Evolutionary conservation across 2,329 filamentous ascomycete genomes (phyloP).

Genomic region (Diaporthe aspalathi): DNA sequence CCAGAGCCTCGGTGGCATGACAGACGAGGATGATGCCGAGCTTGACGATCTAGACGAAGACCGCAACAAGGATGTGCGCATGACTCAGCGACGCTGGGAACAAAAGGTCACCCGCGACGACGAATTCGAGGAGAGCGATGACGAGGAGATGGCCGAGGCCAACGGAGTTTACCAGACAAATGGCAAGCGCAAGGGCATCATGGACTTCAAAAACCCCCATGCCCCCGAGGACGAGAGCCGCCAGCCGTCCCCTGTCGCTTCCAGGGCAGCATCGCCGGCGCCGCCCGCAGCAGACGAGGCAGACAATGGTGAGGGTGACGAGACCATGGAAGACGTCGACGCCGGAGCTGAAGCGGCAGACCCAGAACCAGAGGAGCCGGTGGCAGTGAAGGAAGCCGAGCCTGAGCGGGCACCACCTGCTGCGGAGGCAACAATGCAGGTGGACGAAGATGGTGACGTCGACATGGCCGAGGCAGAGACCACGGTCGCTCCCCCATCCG

Average conservation of each 20-base stretch:
- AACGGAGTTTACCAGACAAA: constrained; percentile 75
- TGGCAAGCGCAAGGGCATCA: constrained; percentile 62
- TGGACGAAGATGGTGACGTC: constrained; percentile 62
- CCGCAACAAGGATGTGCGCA: constrained; percentile 83
- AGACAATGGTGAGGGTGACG: constrained; percentile 31
- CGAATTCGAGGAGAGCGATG: constrained; percentile 89
- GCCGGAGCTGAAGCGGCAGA: constrained; percentile 46
- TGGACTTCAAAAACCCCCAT: constrained; percentile 61
- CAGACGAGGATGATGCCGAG: constrained; percentile 75
- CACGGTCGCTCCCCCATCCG: neutral
- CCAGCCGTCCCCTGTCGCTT: constrained; percentile 38
- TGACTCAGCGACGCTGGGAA: constrained; percentile 86
- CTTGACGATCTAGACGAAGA: constrained; percentile 82
- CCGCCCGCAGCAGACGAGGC: neutral
- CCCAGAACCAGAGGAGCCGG: constrained; percentile 42
- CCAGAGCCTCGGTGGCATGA: constrained; percentile 68
- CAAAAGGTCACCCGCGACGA: constrained; percentile 80
- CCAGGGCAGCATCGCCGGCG: constrained; percentile 37
- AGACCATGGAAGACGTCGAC: constrained; percentile 45
- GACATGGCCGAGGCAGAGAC: constrained; percentile 56
- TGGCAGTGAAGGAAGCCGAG: constrained; percentile 38
- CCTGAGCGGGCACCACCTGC: constrained; percentile 4
- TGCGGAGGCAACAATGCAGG: constrained; percentile 44
- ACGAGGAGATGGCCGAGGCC: constrained; percentile 80
- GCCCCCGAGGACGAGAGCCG: constrained; percentile 53